Base-by-base conservation (phyloP, 805 yeast species). In the Kuraishia hungarica region DNA sequence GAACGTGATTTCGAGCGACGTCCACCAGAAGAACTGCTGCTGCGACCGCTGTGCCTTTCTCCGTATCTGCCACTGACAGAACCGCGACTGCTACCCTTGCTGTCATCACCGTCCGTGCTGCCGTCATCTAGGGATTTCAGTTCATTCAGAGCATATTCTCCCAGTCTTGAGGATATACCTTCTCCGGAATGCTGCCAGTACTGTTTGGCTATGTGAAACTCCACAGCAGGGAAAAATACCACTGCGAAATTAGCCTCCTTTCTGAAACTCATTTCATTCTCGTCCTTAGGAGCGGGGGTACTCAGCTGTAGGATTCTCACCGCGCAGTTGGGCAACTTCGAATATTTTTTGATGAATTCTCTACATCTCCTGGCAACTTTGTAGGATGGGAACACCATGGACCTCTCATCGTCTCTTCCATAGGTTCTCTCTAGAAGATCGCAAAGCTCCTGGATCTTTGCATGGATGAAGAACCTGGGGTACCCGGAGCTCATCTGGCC, bases 161-260 rank as follows among this genome's bases (percentile, higher is more conserved):
- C 97, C 66, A 85, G 72, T 62, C 98, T 76, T 39, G 97, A 89
- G 17, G 97, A 89, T 26, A 94, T 81, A n/a, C 97, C 97, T 69
- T 93, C 97, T 26, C 99, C 99, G 0, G 96, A 76, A 64, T 92
- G 97, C 68, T 93, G 97, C 99, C 99, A 94, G 71, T 89, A 94
- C 62, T 83, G 83, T 66, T 89, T 91, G 47, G 94, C 92, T 2
- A 87, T 67, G 1, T 81, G 68, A 58, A 76, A 83, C 56, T 78
- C 83, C 2, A 75, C 72, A 1, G 74, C 68, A 1, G 89, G 89
- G 63, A 87, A 88, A 58, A 94, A 84, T n/a, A 91, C 89, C 21
- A 83, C 87, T 0, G 92, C 86, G 54, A 93, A 80, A 48, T 80
- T 80, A 15, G 91, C 81, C 61, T 85, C 92, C 26, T 83, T 73